phyloP scores from a whole-genome alignment of 306 rosid genomes.

The Sicyos baderoa region DNA sequence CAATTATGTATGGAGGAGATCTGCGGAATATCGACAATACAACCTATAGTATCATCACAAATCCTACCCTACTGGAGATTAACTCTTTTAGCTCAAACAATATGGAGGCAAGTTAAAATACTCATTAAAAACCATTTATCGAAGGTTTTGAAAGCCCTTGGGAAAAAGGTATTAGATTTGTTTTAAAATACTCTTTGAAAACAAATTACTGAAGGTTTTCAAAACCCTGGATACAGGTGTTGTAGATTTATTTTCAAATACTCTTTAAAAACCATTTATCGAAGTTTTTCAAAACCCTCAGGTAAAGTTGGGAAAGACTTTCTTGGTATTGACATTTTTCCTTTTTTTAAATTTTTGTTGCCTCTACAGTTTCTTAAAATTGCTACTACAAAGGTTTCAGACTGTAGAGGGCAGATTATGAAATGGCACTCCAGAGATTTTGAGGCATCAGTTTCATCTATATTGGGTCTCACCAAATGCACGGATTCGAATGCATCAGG shows the following conservation, averaged over 20 bases:
- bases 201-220: too few relatives aligned
- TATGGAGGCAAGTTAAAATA: constrained; percentile 54
- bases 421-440: constrained; percentile 26
- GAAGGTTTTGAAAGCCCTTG: too few relatives aligned
- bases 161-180: too few relatives aligned
- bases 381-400: constrained; percentile 23
- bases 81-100: constrained; percentile 63
- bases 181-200: too few relatives aligned
- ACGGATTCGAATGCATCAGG: constrained; percentile 52
- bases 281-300: too few relatives aligned
- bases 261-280: not conserved
- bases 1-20: constrained; percentile 96
- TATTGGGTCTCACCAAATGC: constrained; percentile 54
- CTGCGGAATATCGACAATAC: constrained; percentile 49
- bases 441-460: constrained; percentile 27
- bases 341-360: constrained; percentile 16
- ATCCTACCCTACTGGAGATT: constrained; percentile 70
- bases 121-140: not conserved
- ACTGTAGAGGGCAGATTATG: constrained; percentile 20
- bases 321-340: constrained; percentile 13
- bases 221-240: too few relatives aligned
- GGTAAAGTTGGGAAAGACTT: constrained; percentile 3
- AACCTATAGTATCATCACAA: constrained; percentile 46
- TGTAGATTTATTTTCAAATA: not conserved
- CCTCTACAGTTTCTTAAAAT: constrained; percentile 57